Evolutionary conservation across 306 rosid species (phyloP).

Genomic region (Quercus glauca): DNA sequence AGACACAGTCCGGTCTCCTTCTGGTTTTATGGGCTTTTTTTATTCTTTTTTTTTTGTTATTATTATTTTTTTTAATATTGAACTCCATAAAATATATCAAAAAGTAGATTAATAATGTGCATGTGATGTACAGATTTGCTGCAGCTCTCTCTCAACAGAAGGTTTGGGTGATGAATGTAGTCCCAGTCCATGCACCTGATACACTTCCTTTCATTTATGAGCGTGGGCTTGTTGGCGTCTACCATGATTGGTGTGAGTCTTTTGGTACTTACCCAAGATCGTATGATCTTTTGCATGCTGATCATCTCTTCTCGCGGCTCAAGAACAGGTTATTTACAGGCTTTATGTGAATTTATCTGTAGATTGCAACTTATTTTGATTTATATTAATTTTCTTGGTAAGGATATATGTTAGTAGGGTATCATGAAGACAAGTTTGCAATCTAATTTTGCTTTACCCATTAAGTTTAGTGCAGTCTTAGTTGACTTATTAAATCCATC

Average conservation of each 20-base stretch:
- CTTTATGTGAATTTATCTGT: neutral
- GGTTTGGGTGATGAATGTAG: conserved; percentile 97
- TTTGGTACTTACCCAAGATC: conserved; percentile 90
- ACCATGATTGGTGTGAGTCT: conserved; percentile 98
- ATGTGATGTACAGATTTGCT: conserved; percentile 60
- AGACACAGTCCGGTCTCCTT: neutral
- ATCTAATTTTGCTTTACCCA: neutral
- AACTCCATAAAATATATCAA: neutral
- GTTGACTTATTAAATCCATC: neutral
- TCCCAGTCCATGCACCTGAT: conserved; percentile 78
- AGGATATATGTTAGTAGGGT: neutral
- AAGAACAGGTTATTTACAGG: conserved; percentile 63
- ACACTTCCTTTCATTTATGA: conserved; percentile 86
- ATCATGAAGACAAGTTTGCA: neutral
- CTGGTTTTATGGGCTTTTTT: neutral
- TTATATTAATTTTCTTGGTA: neutral
- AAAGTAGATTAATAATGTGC: neutral
- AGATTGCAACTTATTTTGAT: neutral
- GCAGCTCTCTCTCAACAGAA: conserved; percentile 74
- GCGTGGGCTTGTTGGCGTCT: conserved; percentile 82
- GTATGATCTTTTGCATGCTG: conserved; percentile 89
- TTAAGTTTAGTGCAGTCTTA: neutral
- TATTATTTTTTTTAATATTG: neutral
- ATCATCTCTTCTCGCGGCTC: conserved; percentile 93
- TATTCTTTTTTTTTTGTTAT: too few species aligned